Conservation (phyloP, 768 basidiomycete genomes). For the Psilocybe cyanescens region DNA sequence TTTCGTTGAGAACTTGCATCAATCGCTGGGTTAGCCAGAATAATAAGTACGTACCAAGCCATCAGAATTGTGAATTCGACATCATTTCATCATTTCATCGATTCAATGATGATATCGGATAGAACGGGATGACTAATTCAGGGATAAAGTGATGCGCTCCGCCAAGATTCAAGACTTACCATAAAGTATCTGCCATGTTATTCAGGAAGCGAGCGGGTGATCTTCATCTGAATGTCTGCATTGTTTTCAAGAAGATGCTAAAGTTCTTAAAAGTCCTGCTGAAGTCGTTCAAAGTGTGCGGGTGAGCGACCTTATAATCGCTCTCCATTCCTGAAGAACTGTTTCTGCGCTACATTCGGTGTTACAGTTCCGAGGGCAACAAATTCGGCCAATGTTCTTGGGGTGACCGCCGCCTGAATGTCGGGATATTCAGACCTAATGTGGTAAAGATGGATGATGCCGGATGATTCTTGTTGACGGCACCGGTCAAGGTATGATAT, state of each 20-base stretch:
- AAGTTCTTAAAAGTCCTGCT: too few species aligned
- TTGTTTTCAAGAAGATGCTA: too few species aligned
- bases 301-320: background rate
- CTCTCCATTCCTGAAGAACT: background rate
- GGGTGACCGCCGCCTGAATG: background rate
- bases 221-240: background rate
- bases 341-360: background rate
- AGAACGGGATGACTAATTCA: background rate
- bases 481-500: background rate
- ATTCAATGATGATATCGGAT: conserved; percentile 13
- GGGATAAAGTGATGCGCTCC: background rate
- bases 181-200: background rate
- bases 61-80: conserved; percentile 19
- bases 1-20: conserved; percentile 13
- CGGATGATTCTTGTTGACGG: background rate
- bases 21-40: conserved; percentile 2
- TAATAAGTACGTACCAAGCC: conserved; percentile 10
- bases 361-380: conserved; percentile 1
- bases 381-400: background rate
- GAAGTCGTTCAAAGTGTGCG: background rate
- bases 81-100: conserved; percentile 16
- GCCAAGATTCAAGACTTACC: background rate
- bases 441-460: background rate
- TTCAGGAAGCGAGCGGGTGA: background rate
- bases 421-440: background rate